A percentile compares a stretch with the other conserved stretches of the same genome.
These are phyloP conservation scores for Sextonia rubra DNA, from an alignment of 164 flowering plant genomes.

Conservation along the genomic window DNA sequence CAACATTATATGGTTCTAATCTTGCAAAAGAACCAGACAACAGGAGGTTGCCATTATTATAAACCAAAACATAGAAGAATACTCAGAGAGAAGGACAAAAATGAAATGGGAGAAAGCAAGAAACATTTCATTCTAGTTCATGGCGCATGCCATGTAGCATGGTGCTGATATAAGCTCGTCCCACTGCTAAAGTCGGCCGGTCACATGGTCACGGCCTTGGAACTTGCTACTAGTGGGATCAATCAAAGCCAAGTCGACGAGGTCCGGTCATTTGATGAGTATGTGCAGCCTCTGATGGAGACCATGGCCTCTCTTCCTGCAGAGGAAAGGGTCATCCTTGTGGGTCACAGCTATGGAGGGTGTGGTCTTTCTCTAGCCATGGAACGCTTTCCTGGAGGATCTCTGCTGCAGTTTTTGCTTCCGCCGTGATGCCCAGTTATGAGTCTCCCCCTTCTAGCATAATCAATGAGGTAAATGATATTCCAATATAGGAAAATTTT, in stretches of 20 bases:
- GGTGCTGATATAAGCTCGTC: constrained; percentile 56
- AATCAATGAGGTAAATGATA: not conserved
- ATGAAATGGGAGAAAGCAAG: constrained; percentile 6
- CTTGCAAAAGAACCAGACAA: no score
- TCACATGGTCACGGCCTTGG: constrained; percentile 39
- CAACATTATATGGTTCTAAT: no score
- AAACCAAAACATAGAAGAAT: no score
- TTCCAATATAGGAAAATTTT: no score
- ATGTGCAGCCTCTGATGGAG: constrained; percentile 36
- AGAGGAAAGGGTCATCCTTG: constrained; percentile 33
- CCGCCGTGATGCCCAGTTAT: constrained; percentile 30
- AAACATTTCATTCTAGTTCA: constrained; percentile 57
- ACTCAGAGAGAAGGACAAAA: not conserved
- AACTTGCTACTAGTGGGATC: constrained; percentile 40
- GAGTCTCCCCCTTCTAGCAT: not conserved
- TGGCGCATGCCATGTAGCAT: constrained; percentile 55
- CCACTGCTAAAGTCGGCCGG: constrained; percentile 33
- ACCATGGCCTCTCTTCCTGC: constrained; percentile 23
- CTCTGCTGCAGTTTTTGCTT: constrained; percentile 29
- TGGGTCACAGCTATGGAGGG: constrained; percentile 44
- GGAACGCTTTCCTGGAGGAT: constrained; percentile 37
- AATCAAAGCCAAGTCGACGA: constrained; percentile 13
- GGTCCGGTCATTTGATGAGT: constrained; percentile 19
- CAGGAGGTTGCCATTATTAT: no score
- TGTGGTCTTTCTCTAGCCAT: constrained; percentile 26